phyloP scores from a whole-genome alignment of 441 rosid genomes.

The Rhodomyrtus psidioides region DNA sequence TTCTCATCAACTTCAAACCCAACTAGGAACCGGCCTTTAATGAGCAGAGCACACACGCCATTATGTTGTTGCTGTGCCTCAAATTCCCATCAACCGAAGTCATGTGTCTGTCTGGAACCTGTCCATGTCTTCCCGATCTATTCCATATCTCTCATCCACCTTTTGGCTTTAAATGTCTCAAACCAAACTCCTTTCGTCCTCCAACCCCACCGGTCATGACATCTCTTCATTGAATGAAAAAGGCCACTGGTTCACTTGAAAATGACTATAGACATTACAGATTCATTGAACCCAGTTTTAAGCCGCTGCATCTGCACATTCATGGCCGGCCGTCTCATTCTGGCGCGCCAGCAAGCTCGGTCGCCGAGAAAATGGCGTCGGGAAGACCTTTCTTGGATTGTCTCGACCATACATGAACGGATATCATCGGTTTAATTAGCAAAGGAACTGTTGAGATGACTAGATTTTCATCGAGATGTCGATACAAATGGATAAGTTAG shows the following conservation, averaged over 20 bases:
- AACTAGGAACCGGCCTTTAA: neutral
- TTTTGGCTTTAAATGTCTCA: neutral
- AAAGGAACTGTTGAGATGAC: neutral
- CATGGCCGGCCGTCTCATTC: no score
- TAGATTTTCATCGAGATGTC: neutral
- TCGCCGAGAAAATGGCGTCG: neutral
- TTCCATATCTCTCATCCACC: neutral
- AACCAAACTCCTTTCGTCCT: neutral
- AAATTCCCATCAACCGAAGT: neutral
- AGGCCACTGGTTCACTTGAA: neutral
- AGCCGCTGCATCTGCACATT: neutral
- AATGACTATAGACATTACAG: neutral
- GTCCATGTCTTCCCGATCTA: neutral
- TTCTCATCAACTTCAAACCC: neutral
- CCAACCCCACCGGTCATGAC: no score
- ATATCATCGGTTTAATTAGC: neutral
- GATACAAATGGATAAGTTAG: neutral
- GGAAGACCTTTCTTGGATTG: neutral
- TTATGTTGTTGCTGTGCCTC: neutral
- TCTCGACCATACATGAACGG: neutral
- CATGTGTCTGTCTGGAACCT: neutral
- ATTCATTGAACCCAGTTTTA: neutral
- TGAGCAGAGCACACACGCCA: neutral
- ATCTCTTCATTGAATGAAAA: neutral
- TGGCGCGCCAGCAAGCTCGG: neutral